These are phyloP conservation scores for Lactarius quietus DNA, from an alignment of 768 basidiomycete genomes.

Conservation along the genomic window DNA sequence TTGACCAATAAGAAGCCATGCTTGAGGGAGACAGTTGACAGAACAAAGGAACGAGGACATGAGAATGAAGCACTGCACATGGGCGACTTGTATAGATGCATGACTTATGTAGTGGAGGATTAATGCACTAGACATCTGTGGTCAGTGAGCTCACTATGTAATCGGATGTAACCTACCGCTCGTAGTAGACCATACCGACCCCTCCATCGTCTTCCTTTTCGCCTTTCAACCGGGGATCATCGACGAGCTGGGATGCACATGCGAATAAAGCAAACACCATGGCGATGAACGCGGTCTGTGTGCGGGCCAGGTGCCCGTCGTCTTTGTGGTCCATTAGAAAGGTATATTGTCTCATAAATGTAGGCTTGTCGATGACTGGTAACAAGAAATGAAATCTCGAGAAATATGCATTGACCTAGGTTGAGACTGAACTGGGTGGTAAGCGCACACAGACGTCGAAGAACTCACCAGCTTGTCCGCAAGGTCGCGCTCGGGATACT, in stretches of 20 bases:
- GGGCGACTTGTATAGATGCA: slow-evolving; percentile 75
- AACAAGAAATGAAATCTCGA: slow-evolving; percentile 81
- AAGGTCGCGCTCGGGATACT: slow-evolving; percentile 79
- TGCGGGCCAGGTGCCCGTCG: slow-evolving; percentile 50
- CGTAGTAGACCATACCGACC: slow-evolving; percentile 87
- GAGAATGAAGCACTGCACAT: slow-evolving; percentile 87
- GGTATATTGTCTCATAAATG: slow-evolving; percentile 70
- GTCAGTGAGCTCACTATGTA: background rate
- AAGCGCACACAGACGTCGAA: background rate
- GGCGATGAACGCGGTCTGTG: slow-evolving; percentile 72
- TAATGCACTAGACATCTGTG: slow-evolving; percentile 57
- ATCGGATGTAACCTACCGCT: slow-evolving; percentile 52
- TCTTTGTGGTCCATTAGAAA: slow-evolving; percentile 67
- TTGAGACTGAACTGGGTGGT: slow-evolving; percentile 29
- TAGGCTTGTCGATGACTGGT: slow-evolving; percentile 83
- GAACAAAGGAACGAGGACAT: slow-evolving; percentile 91
- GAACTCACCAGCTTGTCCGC: slow-evolving; percentile 78
- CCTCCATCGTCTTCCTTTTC: slow-evolving; percentile 71
- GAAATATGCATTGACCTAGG: slow-evolving; percentile 84
- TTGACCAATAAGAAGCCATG: slow-evolving; percentile 90
- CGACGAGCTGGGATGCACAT: slow-evolving; percentile 76
- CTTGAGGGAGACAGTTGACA: slow-evolving; percentile 89
- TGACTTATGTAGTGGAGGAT: slow-evolving; percentile 91
- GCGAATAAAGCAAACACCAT: slow-evolving; percentile 88
- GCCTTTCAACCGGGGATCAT: slow-evolving; percentile 63